Evolutionary conservation across 306 rosid genomes (phyloP), one percentile per base, ranked within the genome.

Genomic region (Rosa rugosa): DNA sequence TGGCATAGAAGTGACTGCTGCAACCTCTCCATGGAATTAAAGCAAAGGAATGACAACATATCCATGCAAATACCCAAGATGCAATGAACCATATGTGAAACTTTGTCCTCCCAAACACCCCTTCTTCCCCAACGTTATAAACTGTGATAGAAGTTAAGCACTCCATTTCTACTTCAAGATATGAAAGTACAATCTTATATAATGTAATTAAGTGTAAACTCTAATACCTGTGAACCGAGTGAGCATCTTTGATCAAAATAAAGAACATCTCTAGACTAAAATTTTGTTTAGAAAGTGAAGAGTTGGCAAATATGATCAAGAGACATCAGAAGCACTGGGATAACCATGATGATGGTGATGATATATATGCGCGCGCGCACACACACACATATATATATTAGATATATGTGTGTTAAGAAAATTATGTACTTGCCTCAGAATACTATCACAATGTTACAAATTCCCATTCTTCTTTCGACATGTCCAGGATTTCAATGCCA

Each of bases 391-490:
- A 51, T 16, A 51, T 4, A 51, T 51, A 51, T 51, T 12, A 47
- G 11, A 51, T 51, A 14, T 51, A 51, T 51, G 13, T 46, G 8
- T 45, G 49, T 45, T 45, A 9, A 45, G 3, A 9, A 45, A 45
- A 45, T 1, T 16, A 51, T 23, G 38, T 60, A 75, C 70, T 75
- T 59, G 56, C 69, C 73, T 77, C 73, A 46, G 11, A 11, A 51
- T 72, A n/a, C 40, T 72, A 74, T 86, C 87, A 91, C 82, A 77
- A 80, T 63, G 86, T 83, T 73, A 85, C 87, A 73, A 87, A 76
- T 79, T 89, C 96, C 98, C 97, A 94, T 9, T 94, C 93, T 86
- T 88, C 97, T 84, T 92, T 88, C 47, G 98, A 87, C 93, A 92
- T 84, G 83, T 94, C 97, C 75, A 78, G 75, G 84, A 84, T 80